These are phyloP conservation scores for Misopates orontium DNA, from an alignment of 257 asterid genomes.

Conservation along the genomic window DNA sequence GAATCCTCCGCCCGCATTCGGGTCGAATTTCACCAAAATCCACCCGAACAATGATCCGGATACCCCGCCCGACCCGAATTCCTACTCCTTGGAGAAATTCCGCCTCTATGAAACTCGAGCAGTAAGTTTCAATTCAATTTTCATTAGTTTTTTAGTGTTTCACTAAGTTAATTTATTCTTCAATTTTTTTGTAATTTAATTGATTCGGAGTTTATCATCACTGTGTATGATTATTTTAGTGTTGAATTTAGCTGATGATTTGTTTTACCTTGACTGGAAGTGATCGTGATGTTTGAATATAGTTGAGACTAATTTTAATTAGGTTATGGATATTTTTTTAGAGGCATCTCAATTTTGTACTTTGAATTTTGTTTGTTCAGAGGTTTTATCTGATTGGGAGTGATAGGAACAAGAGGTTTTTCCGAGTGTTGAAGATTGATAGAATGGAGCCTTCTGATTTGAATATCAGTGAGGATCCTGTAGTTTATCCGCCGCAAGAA, in stretches of 20 bases:
- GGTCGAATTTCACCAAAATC: slow-evolving; percentile 41
- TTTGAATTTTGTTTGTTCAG: slow-evolving; percentile 39
- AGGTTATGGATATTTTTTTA: too few species aligned
- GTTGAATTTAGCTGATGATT: neutral
- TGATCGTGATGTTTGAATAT: slow-evolving; percentile 21
- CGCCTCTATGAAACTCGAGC: slow-evolving; percentile 95
- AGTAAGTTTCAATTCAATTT: slow-evolving; percentile 39
- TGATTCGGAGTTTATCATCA: too few species aligned
- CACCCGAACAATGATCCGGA: slow-evolving; percentile 63
- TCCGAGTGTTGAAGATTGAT: slow-evolving; percentile 88
- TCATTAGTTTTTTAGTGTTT: too few species aligned
- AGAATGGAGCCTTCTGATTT: slow-evolving; percentile 96
- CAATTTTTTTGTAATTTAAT: slow-evolving; percentile 8
- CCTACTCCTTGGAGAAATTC: slow-evolving; percentile 90
- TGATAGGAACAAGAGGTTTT: slow-evolving; percentile 78
- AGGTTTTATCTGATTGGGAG: slow-evolving; percentile 96
- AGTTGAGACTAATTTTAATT: neutral
- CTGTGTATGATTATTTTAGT: too few species aligned
- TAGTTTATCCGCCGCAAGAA: slow-evolving; percentile 89
- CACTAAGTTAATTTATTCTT: neutral
- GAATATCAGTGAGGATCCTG: slow-evolving; percentile 96
- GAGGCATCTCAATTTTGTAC: neutral
- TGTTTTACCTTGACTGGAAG: slow-evolving; percentile 18
- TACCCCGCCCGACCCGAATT: slow-evolving; percentile 52
- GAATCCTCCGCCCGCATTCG: slow-evolving; percentile 32